Base-by-base conservation (phyloP, 2,329 filamentous ascomycete genomes). In the Xylariaceae sp. region DNA sequence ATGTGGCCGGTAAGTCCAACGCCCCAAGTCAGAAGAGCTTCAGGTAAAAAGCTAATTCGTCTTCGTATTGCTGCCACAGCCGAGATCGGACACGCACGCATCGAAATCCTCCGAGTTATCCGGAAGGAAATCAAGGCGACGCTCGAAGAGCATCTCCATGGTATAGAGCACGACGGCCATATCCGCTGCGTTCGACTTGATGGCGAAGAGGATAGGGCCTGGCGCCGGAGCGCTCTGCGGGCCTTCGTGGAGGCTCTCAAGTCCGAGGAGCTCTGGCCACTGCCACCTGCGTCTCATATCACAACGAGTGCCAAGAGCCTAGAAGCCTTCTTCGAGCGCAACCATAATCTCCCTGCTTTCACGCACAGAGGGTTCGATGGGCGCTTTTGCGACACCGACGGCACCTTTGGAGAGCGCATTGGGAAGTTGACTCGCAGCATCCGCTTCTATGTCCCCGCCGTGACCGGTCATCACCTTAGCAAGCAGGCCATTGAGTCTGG, bases 321-420 rank as follows among this genome's bases (percentile, higher is more conserved):
- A 4, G 13, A 38, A 6, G 35, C 40, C 30, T 16, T 37, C 2
- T 46, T 48, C 34, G 38, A 40, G 16, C 14, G 7, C 28, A 29
- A 46, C 21, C 38, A 43, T 23, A 41, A 46, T 33, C 36, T 47
- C 16, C 37, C 43, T 3, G 24, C 34, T 3, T 48, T 48, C 30
- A 15, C 7, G 3, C 45, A 48, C 9, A 24, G 16, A 14, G 15
- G n/a, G n/a, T n/a, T n/a, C 18, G 13, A 34, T 15, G 35, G 21
- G 27, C 26, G 23, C 3, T 46, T 16, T 14, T 48, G 46, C 14
- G 34, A 46, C 3, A 13, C 46, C 12, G 16, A 29, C 9, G 35
- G 40, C 3, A 12, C 38, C 8, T 42, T 48, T 13, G 43, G 38
- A 38, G 29, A 38, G 8, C 36, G 33, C 13, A 33, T 46, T n/a